These are phyloP conservation scores for Diaporthe aspalathi DNA, from an alignment of 2,329 filamentous ascomycete genomes.

Conservation along the genomic window DNA sequence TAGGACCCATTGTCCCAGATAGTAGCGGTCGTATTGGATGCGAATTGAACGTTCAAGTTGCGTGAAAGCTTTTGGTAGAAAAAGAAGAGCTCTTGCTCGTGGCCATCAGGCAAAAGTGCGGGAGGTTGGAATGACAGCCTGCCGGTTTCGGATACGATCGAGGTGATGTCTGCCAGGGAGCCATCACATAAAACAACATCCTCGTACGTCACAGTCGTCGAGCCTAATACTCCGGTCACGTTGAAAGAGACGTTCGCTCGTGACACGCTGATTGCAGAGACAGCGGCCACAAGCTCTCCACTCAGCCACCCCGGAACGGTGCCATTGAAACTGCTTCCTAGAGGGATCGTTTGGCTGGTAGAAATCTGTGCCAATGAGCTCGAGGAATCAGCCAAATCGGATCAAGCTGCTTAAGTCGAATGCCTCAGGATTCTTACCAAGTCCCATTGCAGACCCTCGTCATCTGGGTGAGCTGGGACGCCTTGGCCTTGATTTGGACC, in stretches of 20 bases:
- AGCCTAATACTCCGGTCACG: slow-evolving; percentile 23
- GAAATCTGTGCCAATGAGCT: background rate
- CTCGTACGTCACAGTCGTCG: background rate
- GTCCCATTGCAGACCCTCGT: slow-evolving; percentile 49
- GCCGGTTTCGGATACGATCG: background rate
- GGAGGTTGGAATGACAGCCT: background rate
- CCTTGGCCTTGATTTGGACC: slow-evolving; percentile 61
- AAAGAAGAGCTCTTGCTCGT: slow-evolving; percentile 5
- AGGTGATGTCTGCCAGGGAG: slow-evolving; percentile 15
- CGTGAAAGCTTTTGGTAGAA: slow-evolving; percentile 9
- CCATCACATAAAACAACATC: background rate
- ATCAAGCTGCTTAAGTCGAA: slow-evolving; percentile 36
- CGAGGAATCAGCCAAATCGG: background rate
- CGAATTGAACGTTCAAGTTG: slow-evolving; percentile 11
- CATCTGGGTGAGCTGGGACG: slow-evolving; percentile 52
- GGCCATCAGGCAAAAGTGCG: background rate
- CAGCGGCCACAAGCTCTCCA: slow-evolving; percentile 3
- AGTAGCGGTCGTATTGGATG: background rate
- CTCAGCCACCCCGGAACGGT: background rate
- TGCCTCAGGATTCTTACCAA: slow-evolving; percentile 38
- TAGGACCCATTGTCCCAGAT: slow-evolving; percentile 42
- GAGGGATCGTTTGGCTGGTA: slow-evolving; percentile 45
- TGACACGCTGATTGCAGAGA: background rate
- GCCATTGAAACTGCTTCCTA: slow-evolving; percentile 28
- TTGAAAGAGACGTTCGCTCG: slow-evolving; percentile 29